A percentile compares a stretch with the other conserved stretches of the same genome.
Conservation (phyloP, 2,329 filamentous ascomycete genomes). For the Aspergillus ochraceoroseus region DNA sequence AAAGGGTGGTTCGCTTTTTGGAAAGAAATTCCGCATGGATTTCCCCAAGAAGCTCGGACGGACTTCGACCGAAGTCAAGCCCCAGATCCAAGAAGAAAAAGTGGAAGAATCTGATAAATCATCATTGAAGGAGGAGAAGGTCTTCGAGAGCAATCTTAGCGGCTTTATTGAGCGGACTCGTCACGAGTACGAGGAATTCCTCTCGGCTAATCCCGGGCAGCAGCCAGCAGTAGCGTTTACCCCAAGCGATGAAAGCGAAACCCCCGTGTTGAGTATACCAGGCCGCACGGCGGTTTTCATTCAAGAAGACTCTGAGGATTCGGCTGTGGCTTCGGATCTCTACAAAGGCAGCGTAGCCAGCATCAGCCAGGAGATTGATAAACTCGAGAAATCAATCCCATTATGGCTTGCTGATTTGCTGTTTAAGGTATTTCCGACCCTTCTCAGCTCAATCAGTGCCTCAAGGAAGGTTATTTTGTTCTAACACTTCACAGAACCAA, state of each 20-base stretch:
- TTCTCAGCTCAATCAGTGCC: conserved; percentile 66
- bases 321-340: conserved; percentile 69
- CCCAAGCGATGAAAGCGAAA: conserved; percentile 44
- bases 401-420: conserved; percentile 90
- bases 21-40: conserved; percentile 76
- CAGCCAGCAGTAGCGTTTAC: conserved; percentile 39
- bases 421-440: conserved; percentile 52
- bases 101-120: conserved; percentile 51
- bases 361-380: conserved; percentile 69
- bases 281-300: conserved; percentile 57
- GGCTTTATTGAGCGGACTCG: conserved; percentile 46
- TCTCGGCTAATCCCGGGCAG: conserved; percentile 37
- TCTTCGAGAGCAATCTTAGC: conserved; percentile 45
- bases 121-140: conserved; percentile 47
- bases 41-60: conserved; percentile 75
- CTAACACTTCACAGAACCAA: conserved; percentile 55
- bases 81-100: conserved; percentile 70
- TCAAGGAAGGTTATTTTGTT: conserved; percentile 73
- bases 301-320: conserved; percentile 60
- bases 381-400: conserved; percentile 79
- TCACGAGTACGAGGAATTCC: conserved; percentile 44
- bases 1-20: conserved; percentile 59
- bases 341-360: conserved; percentile 83
- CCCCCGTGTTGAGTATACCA: conserved; percentile 44
- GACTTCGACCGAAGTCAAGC: conserved; percentile 63